These are phyloP conservation scores for Anaeromyces robustus DNA, from an alignment of 192 early-diverging fungal species.

Conservation along the genomic window DNA sequence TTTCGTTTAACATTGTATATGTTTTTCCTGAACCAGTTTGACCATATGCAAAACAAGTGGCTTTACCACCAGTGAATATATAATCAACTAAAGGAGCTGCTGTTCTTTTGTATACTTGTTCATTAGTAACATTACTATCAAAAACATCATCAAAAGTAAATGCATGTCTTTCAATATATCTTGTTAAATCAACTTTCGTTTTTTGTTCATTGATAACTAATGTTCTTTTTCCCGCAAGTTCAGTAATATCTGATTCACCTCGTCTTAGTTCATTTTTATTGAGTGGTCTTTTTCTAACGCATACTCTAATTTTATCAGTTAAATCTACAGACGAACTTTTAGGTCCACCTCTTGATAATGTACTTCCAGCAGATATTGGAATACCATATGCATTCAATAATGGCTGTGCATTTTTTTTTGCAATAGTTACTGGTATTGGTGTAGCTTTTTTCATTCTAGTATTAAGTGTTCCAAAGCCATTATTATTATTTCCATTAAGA, in stretches of 20 bases:
- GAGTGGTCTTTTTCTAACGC: constrained; percentile 88
- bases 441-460: not conserved
- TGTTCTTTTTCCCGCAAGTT: constrained; percentile 42
- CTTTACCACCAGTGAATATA: constrained; percentile 87
- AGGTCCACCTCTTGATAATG: constrained; percentile 6
- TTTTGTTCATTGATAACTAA: constrained; percentile 89
- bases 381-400: constrained; percentile 4
- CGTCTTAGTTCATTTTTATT: constrained; percentile 68
- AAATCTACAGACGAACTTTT: constrained; percentile 26
- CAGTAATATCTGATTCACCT: constrained; percentile 74
- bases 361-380: not conserved
- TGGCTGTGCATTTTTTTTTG: not conserved
- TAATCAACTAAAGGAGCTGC: constrained; percentile 88
- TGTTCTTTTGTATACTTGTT: constrained; percentile 76
- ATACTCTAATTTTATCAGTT: constrained; percentile 83
- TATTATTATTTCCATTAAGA: not conserved
- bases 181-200: constrained; percentile 86
- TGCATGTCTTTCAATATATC: constrained; percentile 83
- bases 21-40: constrained; percentile 93
- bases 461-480: not conserved
- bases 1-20: constrained; percentile 84
- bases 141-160: constrained; percentile 97
- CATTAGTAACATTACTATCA: constrained; percentile 61
- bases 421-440: not conserved
- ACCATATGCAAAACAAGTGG: constrained; percentile 97